Conservation (phyloP, 331 rosid species). For the Ulmus americana region DNA sequence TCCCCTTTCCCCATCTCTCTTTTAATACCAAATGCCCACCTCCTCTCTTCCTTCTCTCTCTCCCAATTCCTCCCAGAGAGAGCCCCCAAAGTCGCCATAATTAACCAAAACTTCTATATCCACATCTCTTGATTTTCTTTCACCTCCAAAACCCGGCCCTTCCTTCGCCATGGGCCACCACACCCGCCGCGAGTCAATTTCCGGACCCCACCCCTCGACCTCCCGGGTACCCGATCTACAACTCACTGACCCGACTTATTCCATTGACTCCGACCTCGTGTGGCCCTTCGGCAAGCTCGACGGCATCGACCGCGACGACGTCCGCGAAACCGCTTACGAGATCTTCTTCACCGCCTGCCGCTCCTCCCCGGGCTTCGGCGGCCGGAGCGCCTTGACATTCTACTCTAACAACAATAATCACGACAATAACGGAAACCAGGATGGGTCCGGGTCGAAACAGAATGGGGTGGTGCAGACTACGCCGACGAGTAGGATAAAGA, state of each 20-base stretch:
- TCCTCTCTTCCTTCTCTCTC: constrained; percentile 23
- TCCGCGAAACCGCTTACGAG: constrained; percentile 80
- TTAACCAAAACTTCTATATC: neutral
- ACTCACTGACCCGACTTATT: constrained; percentile 28
- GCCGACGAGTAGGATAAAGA: constrained; percentile 68
- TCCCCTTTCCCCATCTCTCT: constrained; percentile 7
- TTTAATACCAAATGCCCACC: constrained; percentile 20
- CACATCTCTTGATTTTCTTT: neutral
- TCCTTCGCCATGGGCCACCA: constrained; percentile 61
- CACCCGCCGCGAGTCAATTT: constrained; percentile 55
- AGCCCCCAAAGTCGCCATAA: neutral
- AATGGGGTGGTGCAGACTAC: constrained; percentile 51
- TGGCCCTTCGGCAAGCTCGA: constrained; percentile 55
- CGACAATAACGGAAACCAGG: constrained; percentile 1
- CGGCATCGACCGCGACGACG: constrained; percentile 45
- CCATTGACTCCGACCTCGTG: constrained; percentile 29
- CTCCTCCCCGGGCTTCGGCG: constrained; percentile 78
- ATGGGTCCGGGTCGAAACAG: constrained; percentile 20
- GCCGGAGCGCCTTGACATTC: constrained; percentile 52
- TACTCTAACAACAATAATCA: constrained; percentile 22
- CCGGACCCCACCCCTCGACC: constrained; percentile 13
- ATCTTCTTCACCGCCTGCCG: constrained; percentile 83
- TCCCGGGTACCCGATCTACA: neutral
- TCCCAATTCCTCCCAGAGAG: neutral
- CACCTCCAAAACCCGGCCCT: constrained; percentile 22